Evolutionary conservation across 2,329 filamentous ascomycete species (phyloP), one percentile per base, ranked within the genome.

Genomic region (Fragosphaeria purpurea): DNA sequence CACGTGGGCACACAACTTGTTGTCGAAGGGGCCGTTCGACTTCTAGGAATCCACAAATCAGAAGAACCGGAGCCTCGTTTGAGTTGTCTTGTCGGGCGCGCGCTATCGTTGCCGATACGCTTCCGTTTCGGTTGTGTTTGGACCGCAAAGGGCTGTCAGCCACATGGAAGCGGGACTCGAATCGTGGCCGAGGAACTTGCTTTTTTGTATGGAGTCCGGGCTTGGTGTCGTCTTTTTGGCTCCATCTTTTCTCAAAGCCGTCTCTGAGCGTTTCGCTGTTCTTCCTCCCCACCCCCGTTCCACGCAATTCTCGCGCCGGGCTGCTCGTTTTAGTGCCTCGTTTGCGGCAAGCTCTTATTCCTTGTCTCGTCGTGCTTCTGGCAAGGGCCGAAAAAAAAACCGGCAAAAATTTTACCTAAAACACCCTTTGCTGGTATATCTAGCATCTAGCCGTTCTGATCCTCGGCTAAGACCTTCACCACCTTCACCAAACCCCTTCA

Each of bases 381-480:
- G 22, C 22, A 22, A 22, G 22, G 22, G 22, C 22, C 22, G 22
- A 22, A 22, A 22, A 22, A 3, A 22, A 22, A 22, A 22, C 22
- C 22, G 22, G 22, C 22, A 50, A 39, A 42, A 50, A 38, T 44
- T 50, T 41, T 43, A 39, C 37, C 44, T 40, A 42, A 42, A 47
- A 42, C 32, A 39, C 32, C 37, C 22, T 45, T 38, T 33, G 31
- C 42, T 12, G 38, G 45, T 34, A 46, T 35, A 41, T 32, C 42
- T 48, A 40, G 40, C 41, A 53, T 41, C 38, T 53, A 55, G 45
- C 54, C 51, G 53, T 37, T 41, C 40, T 51, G 47, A 53, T 55
- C 54, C 54, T 55, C 54, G 54, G 54, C 54, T 55, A 55, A 51
- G 31, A 41, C 33, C 5, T 32, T 48, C 41, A 10, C 9, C 41